Conservation (phyloP, 768 basidiomycete genomes). For the Suillus hirtellus region DNA sequence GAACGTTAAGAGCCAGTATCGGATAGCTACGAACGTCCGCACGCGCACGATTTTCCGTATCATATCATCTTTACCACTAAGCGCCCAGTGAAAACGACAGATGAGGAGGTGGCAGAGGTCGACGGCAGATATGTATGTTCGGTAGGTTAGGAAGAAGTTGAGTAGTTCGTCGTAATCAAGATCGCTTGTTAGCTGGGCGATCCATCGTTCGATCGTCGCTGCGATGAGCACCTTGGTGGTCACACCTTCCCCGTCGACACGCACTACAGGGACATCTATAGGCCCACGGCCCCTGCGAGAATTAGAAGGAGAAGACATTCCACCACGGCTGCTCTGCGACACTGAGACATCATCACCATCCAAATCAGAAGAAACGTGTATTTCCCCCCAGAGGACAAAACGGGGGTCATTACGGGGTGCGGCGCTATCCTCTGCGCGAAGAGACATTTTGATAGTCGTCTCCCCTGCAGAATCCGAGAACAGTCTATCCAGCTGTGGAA, state of each 20-base stretch:
- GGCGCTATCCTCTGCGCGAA: slow-evolving; percentile 64
- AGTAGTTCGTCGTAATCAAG: slow-evolving; percentile 85
- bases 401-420: slow-evolving; percentile 85
- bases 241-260: slow-evolving; percentile 26
- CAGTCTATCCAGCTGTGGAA: slow-evolving; percentile 71
- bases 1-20: slow-evolving; percentile 90
- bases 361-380: slow-evolving; percentile 31
- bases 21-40: slow-evolving; percentile 85
- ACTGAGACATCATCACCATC: slow-evolving; percentile 41
- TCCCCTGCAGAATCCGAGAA: slow-evolving; percentile 55
- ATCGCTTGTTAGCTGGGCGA: slow-evolving; percentile 86
- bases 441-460: slow-evolving; percentile 71
- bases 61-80: slow-evolving; percentile 62
- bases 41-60: slow-evolving; percentile 79
- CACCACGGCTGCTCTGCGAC: slow-evolving; percentile 39
- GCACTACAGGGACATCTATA: slow-evolving; percentile 29
- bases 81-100: slow-evolving; percentile 87
- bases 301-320: slow-evolving; percentile 38
- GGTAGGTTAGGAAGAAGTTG: slow-evolving; percentile 91
- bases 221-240: slow-evolving; percentile 65
- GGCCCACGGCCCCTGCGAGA: slow-evolving; percentile 38
- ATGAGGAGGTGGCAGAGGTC: slow-evolving; percentile 83
- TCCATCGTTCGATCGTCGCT: slow-evolving; percentile 91
- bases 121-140: slow-evolving; percentile 76
- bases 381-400: slow-evolving; percentile 88